Conservation (phyloP, 768 basidiomycete species). For the Nevesoporus exiguus region DNA sequence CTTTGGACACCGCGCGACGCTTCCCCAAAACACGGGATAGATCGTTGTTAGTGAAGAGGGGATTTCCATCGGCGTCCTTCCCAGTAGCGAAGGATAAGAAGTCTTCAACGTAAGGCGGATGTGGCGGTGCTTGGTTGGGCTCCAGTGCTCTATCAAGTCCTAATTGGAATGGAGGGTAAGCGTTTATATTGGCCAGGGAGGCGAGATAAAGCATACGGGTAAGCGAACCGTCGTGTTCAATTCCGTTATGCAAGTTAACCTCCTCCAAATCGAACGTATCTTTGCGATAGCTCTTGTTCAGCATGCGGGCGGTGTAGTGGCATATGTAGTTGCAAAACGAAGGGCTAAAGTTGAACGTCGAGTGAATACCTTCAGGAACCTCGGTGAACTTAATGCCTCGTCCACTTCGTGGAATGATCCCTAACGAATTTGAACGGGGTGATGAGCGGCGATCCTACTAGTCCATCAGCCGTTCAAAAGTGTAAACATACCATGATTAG, state of each 20-base stretch:
- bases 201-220: constrained; percentile 19
- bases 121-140: constrained; percentile 51
- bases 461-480: constrained; percentile 25
- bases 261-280: constrained; percentile 62
- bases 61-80: constrained; percentile 45
- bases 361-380: constrained; percentile 35
- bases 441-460: not conserved
- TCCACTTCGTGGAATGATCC: constrained; percentile 59
- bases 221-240: constrained; percentile 18
- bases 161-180: constrained; percentile 22
- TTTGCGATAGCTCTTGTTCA: constrained; percentile 51
- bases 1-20: constrained; percentile 56
- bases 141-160: constrained; percentile 50
- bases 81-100: constrained; percentile 59
- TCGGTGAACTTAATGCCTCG: constrained; percentile 59
- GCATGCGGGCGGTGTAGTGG: constrained; percentile 52
- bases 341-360: constrained; percentile 67
- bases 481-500: constrained; percentile 67
- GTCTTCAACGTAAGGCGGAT: constrained; percentile 50
- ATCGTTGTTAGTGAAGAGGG: constrained; percentile 54
- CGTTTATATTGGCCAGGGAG: not conserved
- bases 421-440: constrained; percentile 9
- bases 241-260: constrained; percentile 13
- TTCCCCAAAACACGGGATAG: constrained; percentile 54
- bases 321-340: constrained; percentile 64